Conservation (phyloP, 345 rosid species). For the Syzygium aqueum region DNA sequence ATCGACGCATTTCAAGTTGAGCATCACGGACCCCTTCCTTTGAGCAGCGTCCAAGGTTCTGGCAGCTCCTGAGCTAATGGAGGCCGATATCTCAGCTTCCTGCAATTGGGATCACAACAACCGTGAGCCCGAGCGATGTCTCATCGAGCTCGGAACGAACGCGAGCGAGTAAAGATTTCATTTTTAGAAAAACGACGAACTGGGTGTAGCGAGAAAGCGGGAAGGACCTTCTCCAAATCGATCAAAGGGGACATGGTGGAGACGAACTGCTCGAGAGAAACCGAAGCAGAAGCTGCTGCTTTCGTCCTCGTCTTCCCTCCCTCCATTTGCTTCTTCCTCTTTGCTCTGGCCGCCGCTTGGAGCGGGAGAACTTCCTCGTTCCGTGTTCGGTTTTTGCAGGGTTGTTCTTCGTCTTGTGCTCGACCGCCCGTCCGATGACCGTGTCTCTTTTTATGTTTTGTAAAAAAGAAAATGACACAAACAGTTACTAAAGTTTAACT, state of each 20-base stretch:
- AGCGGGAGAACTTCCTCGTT: neutral
- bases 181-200: neutral
- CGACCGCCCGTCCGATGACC: neutral
- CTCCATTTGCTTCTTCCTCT: constrained; percentile 1
- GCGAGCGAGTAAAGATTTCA: neutral
- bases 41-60: constrained; percentile 60
- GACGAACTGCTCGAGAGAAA: constrained; percentile 62
- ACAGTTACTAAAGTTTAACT: rapidly evolving
- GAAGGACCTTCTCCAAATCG: constrained; percentile 63
- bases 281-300: constrained; percentile 14
- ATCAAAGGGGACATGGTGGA: constrained; percentile 60
- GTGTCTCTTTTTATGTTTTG: neutral
- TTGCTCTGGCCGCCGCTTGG: neutral
- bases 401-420: neutral
- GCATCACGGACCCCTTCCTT: constrained; percentile 62
- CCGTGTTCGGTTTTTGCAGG: neutral
- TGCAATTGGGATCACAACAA: neutral
- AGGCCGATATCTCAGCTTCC: constrained; percentile 84
- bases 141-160: neutral
- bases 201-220: neutral
- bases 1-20: constrained; percentile 75
- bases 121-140: neutral
- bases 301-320: constrained; percentile 34
- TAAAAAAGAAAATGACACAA: no score
- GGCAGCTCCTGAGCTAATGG: constrained; percentile 53